phyloP scores from a whole-genome alignment of 2,329 filamentous ascomycete species.

The Thermomyces lanuginosus region DNA sequence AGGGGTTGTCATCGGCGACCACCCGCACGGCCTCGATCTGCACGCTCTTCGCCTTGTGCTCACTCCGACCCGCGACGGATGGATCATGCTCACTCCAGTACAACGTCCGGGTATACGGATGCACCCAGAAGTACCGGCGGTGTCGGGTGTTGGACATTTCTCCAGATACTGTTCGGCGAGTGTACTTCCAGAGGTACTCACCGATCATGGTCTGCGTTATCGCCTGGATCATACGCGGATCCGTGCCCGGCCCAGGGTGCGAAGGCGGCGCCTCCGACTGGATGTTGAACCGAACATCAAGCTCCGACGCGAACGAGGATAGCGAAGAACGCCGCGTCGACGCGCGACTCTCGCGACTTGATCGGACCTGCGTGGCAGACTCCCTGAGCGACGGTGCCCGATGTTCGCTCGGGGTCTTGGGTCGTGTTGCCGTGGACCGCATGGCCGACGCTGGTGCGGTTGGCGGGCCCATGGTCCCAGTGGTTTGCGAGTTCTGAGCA shows the following conservation, averaged over 20 bases:
- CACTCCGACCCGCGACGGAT: conserved; percentile 55
- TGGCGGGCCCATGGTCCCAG: conserved; percentile 65
- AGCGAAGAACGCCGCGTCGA: conserved; percentile 62
- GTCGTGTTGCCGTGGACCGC: conserved; percentile 33
- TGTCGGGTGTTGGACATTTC: conserved; percentile 82
- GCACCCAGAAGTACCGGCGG: conserved; percentile 95
- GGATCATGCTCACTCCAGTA: conserved; percentile 96
- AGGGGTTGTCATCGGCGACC: conserved; percentile 84
- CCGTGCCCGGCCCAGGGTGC: conserved; percentile 56
- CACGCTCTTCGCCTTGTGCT: conserved; percentile 75
- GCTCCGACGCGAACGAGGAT: conserved; percentile 86
- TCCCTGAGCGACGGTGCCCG: too few relatives aligned
- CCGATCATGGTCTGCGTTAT: conserved; percentile 99
- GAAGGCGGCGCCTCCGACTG: conserved; percentile 37
- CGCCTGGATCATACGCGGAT: conserved; percentile 96
- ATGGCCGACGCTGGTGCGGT: conserved; percentile 62
- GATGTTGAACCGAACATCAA: conserved; percentile 81
- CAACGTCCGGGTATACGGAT: conserved; percentile 86
- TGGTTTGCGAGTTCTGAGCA: conserved; percentile 35
- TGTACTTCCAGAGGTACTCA: conserved; percentile 98
- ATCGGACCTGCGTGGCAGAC: conserved; percentile 6
- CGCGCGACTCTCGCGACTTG: conserved; percentile 23
- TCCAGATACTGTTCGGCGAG: conserved; percentile 75
- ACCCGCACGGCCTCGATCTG: conserved; percentile 85
- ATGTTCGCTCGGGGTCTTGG: conserved; percentile 15